Evolutionary conservation across 192 early-diverging fungal species (phyloP).

Genomic region (Phlyctochytrium arcticum): DNA sequence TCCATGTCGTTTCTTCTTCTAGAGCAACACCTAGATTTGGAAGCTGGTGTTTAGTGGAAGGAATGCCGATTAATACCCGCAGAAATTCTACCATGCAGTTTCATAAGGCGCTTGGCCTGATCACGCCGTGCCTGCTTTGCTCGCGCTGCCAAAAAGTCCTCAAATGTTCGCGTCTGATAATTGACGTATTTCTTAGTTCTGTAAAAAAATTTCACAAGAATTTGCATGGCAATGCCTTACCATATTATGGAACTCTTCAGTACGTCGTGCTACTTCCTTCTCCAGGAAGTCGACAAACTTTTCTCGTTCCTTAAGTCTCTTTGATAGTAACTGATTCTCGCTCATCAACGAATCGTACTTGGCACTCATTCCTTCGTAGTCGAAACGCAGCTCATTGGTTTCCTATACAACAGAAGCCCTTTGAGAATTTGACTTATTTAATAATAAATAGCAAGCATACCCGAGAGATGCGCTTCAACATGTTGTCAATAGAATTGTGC

Average conservation of each 20-base stretch:
- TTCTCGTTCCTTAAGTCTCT: conserved; percentile 49
- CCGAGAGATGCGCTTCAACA: conserved; percentile 54
- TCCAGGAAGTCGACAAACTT: conserved; percentile 51
- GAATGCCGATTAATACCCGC: background rate
- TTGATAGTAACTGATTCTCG: conserved; percentile 39
- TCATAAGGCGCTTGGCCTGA: conserved; percentile 37
- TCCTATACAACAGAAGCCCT: conserved; percentile 33
- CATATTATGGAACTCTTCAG: conserved; percentile 50
- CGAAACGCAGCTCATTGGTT: conserved; percentile 41
- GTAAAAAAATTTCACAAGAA: too few species aligned
- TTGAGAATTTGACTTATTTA: conserved; percentile 7
- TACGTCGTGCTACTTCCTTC: conserved; percentile 46
- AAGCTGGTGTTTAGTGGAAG: background rate
- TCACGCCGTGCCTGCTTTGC: conserved; percentile 44
- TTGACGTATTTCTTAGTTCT: background rate
- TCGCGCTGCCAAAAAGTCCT: conserved; percentile 49
- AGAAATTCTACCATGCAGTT: conserved; percentile 23
- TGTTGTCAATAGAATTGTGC: conserved; percentile 59
- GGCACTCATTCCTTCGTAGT: conserved; percentile 47
- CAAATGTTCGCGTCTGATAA: conserved; percentile 54
- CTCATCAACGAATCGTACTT: conserved; percentile 40
- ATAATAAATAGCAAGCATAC: too few species aligned
- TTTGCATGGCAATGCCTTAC: conserved; percentile 14
- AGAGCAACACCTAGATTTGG: conserved; percentile 2
- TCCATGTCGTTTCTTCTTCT: background rate